Evolutionary conservation across 2,329 filamentous ascomycete genomes (phyloP), one percentile per base, ranked within the genome.

Genomic region (Monosporascus sp.): DNA sequence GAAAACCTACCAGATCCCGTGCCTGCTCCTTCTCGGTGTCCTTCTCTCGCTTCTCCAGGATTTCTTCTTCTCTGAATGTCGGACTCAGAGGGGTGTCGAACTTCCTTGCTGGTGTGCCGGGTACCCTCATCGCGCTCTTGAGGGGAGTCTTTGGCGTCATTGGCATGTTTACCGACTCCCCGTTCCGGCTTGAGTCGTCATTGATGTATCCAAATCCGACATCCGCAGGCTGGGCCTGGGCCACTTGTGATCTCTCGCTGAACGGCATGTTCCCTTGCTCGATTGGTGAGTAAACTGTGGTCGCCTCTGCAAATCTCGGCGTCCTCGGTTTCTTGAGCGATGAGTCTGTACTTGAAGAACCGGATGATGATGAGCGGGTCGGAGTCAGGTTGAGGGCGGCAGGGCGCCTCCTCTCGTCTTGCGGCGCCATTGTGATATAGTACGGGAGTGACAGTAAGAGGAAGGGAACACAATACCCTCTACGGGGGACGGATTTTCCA

Each of bases 201-300:
- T 83, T 79, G 67, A 97, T 88, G 74, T 96, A 97, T 69, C 92
- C 91, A 71, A 97, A 97, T 60, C 92, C 92, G 59, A 96, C 83
- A 73, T 96, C 91, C 54, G 86, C 89, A 35, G 92, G 88, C 67
- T 90, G 87, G 51, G 85, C 75, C 68, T 88, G 81, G 50, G 81
- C 76, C 60, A 77, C 73, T 68, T 82, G 76, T 44, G 78, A 78
- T 58, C 73, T 75, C 43, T 82, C 79, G 53, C 77, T 76, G 63
- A 88, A 88, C 8, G 83, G 82, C 35, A 78, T 64, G 37, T 50
- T 58, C 77, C 53, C 69, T 69, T 48, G 73, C 74, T 91, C 87
- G 64, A 90, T 76, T 43, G 89, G 89, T 47, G 89, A 92, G 74
- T 91, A 78, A 49, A 92, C 84, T 27, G 87, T 81, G 31, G 89